Evolutionary conservation across 75 land plant genomes (phyloP), one percentile per base, ranked within the genome.

Genomic region (Pinus albicaulis): DNA sequence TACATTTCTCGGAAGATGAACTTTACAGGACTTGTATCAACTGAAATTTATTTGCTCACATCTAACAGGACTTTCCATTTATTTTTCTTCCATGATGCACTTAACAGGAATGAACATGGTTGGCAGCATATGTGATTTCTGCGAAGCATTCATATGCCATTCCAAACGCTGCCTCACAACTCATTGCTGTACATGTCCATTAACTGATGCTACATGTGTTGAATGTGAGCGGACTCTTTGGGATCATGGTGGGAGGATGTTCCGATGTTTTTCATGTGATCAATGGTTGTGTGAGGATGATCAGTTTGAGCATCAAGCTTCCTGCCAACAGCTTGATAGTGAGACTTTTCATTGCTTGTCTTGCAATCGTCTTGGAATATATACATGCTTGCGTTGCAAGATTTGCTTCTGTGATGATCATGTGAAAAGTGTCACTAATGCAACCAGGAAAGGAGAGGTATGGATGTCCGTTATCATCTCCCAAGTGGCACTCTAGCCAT

Each of bases 331-430:
- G 71, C 79, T 83, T 76, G 82, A 83, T 34, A 81, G 82, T 44
- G 85, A 83, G 62, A 83, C 85, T 55, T 83, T 83, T 68, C 85
- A 83, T 73, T 83, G 82, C 19, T 34, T 83, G 41, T 83, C 85
- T 6, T 83, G 82, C 77, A 83, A 83, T 62, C 73, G 85, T 23
- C 66, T 81, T 34, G 85, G 85, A 34, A 44, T 83, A 64, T 83
- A 83, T 66, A 83, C 85, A 25, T 83, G 85, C 57, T 59, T 83
- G 25, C 82, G 82, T 44, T 83, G 85, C 83, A 83, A 83, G 79
- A 83, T 83, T n/a, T 83, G 85, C 76, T 83, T 83, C 61, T 83
- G 85, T 76, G 82, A 83, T 83, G 85, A 83, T 23, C 85, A 83
- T 64, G 85, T 83, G 52, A 83, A 83, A 71, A 83, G 86, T 58